Conservation (phyloP, 2,329 filamentous ascomycete genomes). For the Rutstroemia sydowiana region DNA sequence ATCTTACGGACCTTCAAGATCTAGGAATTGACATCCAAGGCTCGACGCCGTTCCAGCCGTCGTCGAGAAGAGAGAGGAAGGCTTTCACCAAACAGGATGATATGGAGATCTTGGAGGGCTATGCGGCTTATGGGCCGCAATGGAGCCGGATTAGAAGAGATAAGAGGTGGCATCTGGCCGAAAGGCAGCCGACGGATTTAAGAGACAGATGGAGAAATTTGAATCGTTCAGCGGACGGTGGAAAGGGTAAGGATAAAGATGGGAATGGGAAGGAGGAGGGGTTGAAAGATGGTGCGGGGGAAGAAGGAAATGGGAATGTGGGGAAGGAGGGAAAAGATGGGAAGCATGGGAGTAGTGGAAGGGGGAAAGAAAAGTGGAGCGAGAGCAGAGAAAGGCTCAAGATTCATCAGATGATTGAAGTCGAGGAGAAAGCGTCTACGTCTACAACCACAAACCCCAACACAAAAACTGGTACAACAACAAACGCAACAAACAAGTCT, state of each 20-base stretch:
- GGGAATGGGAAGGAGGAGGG: constrained; percentile 17
- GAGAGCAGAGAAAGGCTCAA: constrained; percentile 23
- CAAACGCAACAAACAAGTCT: no score
- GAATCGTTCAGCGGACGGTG: no score
- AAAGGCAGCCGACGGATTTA: constrained; percentile 54
- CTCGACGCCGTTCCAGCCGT: constrained; percentile 57
- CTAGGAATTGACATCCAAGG: constrained; percentile 55
- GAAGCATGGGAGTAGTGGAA: not conserved
- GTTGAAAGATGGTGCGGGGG: not conserved
- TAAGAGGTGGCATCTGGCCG: constrained; percentile 48
- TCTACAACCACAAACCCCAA: no score
- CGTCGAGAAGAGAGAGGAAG: constrained; percentile 50
- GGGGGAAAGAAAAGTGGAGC: constrained; percentile 7
- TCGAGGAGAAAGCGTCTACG: constrained; percentile 9
- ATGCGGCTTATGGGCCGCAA: constrained; percentile 51
- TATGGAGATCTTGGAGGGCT: constrained; percentile 51
- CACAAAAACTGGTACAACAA: constrained; percentile 12
- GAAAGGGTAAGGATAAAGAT: no score
- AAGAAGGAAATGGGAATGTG: not conserved
- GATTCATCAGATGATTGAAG: constrained; percentile 26
- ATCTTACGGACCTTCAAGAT: constrained; percentile 46
- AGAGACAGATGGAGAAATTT: constrained; percentile 58
- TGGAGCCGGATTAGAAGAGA: constrained; percentile 62
- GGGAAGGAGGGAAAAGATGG: not conserved
- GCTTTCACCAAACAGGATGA: constrained; percentile 59